Conservation (phyloP, 2,329 filamentous ascomycete species). For the Penicillium paneum region DNA sequence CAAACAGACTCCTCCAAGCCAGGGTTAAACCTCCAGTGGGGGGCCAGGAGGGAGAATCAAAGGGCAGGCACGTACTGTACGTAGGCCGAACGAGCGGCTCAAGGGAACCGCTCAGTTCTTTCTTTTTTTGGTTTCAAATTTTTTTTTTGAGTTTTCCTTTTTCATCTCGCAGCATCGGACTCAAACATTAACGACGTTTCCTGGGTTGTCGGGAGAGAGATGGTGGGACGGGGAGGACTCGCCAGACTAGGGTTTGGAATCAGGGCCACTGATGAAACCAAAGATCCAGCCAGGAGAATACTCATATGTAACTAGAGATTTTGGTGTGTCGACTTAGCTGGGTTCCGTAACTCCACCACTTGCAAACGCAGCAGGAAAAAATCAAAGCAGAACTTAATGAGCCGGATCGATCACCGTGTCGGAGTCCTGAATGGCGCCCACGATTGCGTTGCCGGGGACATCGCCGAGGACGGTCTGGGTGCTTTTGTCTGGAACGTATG, state of each 20-base stretch:
- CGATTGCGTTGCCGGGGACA: constrained; percentile 33
- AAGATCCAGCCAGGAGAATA: constrained; percentile 21
- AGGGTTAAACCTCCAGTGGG: constrained; percentile 7
- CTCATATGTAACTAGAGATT: constrained; percentile 31
- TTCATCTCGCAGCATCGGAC: constrained; percentile 1
- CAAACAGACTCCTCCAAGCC: background rate
- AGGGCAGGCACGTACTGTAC: constrained; percentile 22
- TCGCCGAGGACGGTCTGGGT: constrained; percentile 37
- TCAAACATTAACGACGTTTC: constrained; percentile 7
- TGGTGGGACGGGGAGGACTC: constrained; percentile 9
- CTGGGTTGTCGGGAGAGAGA: background rate
- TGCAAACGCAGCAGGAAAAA: constrained; percentile 2
- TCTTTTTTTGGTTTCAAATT: background rate
- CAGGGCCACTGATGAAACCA: constrained; percentile 30
- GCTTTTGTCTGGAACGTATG: constrained; percentile 54
- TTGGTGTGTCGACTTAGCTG: constrained; percentile 40
- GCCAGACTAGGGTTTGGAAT: constrained; percentile 32
- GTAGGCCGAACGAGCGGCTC: background rate
- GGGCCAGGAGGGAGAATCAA: constrained; percentile 3
- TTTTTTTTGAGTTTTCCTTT: background rate
- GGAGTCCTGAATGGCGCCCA: constrained; percentile 33
- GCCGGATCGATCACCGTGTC: constrained; percentile 36
- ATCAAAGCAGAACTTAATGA: constrained; percentile 22
- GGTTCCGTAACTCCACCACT: constrained; percentile 24
- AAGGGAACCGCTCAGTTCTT: background rate